phyloP scores from a whole-genome alignment of 2,329 filamentous ascomycete genomes.

The Pseudofabraea citricarpa region DNA sequence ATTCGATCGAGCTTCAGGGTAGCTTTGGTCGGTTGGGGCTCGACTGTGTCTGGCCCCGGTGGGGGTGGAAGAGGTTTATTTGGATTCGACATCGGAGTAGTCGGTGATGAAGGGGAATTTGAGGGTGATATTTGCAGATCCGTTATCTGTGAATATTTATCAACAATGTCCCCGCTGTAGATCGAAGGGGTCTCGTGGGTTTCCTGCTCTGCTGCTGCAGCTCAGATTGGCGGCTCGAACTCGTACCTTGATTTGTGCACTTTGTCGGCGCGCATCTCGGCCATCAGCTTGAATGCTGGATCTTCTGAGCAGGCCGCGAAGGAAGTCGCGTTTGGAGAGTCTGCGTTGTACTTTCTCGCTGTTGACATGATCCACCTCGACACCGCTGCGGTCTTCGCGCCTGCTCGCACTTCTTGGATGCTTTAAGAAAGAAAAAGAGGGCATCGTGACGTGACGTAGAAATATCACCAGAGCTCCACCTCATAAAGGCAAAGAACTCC shows the following conservation, averaged over 20 bases:
- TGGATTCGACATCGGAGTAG: conserved; percentile 31
- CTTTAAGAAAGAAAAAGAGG: conserved; percentile 23
- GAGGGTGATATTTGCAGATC: conserved; percentile 9
- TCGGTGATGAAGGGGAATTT: conserved; percentile 1
- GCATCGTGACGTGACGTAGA: conserved; percentile 22
- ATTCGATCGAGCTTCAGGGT: conserved; percentile 49
- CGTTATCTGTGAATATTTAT: conserved; percentile 1
- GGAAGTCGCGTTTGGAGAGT: conserved; percentile 28
- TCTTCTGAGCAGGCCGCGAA: conserved; percentile 26
- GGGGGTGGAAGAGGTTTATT: conserved; percentile 55
- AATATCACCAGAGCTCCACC: neutral
- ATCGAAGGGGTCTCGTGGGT: no score
- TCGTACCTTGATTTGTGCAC: neutral
- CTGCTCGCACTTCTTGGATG: conserved; percentile 13
- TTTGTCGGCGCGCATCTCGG: conserved; percentile 12
- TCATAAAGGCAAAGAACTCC: neutral
- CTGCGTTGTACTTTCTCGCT: conserved; percentile 23
- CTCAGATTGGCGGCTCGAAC: conserved; percentile 11
- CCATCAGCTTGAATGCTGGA: conserved; percentile 12
- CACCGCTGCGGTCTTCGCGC: conserved; percentile 9
- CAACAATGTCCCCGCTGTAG: conserved; percentile 6
- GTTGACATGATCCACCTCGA: conserved; percentile 9
- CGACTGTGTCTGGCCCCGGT: conserved; percentile 32
- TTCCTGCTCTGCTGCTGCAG: conserved; percentile 2
- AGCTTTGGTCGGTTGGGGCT: conserved; percentile 33